These are phyloP conservation scores for Trypanosoma rangeli DNA, from an alignment of 208 protist genomes.

Conservation along the genomic window DNA sequence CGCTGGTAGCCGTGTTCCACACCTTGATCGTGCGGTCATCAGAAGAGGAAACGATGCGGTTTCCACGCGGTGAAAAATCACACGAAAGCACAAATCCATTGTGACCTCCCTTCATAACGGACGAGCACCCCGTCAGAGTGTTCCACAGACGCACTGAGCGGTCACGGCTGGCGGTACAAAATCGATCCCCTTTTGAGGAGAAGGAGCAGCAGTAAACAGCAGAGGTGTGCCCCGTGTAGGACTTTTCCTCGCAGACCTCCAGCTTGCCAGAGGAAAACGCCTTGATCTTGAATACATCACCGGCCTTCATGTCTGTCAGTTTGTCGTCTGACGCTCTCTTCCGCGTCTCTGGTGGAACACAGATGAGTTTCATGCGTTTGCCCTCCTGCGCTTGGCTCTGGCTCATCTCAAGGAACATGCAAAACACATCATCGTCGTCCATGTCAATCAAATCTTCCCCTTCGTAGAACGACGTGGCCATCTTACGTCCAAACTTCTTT, in stretches of 20 bases:
- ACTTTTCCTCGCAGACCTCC: slow-evolving; percentile 45
- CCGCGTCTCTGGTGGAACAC: slow-evolving; percentile 34
- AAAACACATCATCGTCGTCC: slow-evolving; percentile 84
- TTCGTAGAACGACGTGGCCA: slow-evolving; percentile 76
- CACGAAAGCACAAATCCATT: slow-evolving; percentile 89
- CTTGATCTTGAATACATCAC: slow-evolving; percentile 23
- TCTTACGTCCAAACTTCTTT: slow-evolving; percentile 77
- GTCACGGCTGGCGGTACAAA: slow-evolving; percentile 81
- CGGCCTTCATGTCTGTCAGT: slow-evolving; percentile 31
- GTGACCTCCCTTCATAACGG: slow-evolving; percentile 85
- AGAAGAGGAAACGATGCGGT: slow-evolving; percentile 71
- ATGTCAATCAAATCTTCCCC: slow-evolving; percentile 78
- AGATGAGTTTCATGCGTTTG: slow-evolving; percentile 82
- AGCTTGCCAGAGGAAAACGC: slow-evolving; percentile 67
- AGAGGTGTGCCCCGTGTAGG: slow-evolving; percentile 60
- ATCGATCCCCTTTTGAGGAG: slow-evolving; percentile 65
- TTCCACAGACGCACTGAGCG: slow-evolving; percentile 81
- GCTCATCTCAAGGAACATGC: slow-evolving; percentile 80
- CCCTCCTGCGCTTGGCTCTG: slow-evolving; percentile 33
- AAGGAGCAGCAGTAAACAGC: slow-evolving; percentile 88
- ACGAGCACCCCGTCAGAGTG: slow-evolving; percentile 49
- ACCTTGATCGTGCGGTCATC: slow-evolving; percentile 81
- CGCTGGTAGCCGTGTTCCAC: slow-evolving; percentile 70
- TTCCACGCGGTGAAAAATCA: slow-evolving; percentile 85
- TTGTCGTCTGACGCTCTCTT: slow-evolving; percentile 40